Conservation (phyloP, 2,329 filamentous ascomycete species). For the Sclerotinia subarctica region DNA sequence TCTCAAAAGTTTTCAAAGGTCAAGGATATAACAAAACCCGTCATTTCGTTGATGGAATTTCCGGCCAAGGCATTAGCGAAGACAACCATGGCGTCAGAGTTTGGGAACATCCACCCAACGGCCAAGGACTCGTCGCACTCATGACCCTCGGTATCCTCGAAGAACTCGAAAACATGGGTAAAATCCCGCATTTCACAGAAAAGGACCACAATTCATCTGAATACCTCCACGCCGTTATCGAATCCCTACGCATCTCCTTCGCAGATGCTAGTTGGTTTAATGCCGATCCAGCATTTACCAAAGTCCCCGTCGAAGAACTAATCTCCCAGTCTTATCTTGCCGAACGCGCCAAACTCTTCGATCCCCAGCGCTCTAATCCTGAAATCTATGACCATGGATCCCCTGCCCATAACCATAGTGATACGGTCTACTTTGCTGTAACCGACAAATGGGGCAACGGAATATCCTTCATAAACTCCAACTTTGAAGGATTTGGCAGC, state of each 20-base stretch:
- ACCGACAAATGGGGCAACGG: slow-evolving; percentile 82
- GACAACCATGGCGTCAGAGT: slow-evolving; percentile 65
- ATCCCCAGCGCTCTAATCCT: slow-evolving; percentile 57
- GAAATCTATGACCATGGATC: slow-evolving; percentile 66
- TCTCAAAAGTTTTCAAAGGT: slow-evolving; percentile 74
- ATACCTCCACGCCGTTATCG: slow-evolving; percentile 84
- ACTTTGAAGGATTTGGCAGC: slow-evolving; percentile 86
- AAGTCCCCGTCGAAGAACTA: slow-evolving; percentile 67
- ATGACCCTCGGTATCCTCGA: slow-evolving; percentile 93
- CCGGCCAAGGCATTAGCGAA: slow-evolving; percentile 40
- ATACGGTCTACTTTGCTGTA: slow-evolving; percentile 92
- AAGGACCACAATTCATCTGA: slow-evolving; percentile 77
- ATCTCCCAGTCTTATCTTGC: slow-evolving; percentile 73
- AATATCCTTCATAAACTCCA: slow-evolving; percentile 95
- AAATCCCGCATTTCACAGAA: slow-evolving; percentile 67
- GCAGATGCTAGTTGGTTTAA: slow-evolving; percentile 89
- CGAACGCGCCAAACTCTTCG: slow-evolving; percentile 60
- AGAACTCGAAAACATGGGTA: slow-evolving; percentile 71
- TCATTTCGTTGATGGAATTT: slow-evolving; percentile 43
- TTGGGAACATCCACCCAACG: slow-evolving; percentile 97
- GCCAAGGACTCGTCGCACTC: slow-evolving; percentile 89
- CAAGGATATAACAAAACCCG: slow-evolving; percentile 54
- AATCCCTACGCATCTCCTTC: slow-evolving; percentile 84
- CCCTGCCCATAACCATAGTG: slow-evolving; percentile 79
- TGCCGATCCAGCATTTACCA: slow-evolving; percentile 70